Evolutionary conservation across 1,284 basidiomycete genomes (phyloP).

Genomic region (Cronartium ribicola): DNA sequence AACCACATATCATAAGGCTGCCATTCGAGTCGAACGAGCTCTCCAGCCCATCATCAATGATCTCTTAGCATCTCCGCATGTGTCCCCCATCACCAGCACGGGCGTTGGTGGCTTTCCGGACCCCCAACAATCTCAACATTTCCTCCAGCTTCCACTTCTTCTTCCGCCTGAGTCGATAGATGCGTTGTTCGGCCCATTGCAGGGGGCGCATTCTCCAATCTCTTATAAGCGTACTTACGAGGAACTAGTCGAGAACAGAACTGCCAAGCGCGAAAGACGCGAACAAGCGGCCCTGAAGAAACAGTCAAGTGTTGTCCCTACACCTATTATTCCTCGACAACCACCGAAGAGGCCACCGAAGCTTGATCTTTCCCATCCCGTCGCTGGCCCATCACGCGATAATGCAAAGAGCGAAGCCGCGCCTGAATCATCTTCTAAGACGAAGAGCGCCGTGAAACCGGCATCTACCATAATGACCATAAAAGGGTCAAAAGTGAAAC

Average conservation of each 20-base stretch:
- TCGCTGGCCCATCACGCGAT: not conserved
- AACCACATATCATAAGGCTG: conserved; percentile 68
- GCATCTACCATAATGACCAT: not conserved
- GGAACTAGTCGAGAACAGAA: conserved; percentile 25
- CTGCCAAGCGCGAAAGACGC: conserved; percentile 17
- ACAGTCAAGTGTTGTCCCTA: not conserved
- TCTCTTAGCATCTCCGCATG: conserved; percentile 51
- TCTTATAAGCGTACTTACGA: conserved; percentile 11
- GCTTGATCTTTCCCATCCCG: not conserved
- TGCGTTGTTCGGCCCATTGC: conserved; percentile 14
- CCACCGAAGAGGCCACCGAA: not conserved
- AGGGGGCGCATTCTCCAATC: not conserved
- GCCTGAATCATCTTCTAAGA: not conserved
- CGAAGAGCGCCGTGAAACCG: not conserved
- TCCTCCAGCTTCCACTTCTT: conserved; percentile 16
- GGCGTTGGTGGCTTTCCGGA: conserved; percentile 22
- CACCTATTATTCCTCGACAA: not conserved
- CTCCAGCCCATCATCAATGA: conserved; percentile 56
- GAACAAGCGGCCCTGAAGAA: conserved; percentile 1
- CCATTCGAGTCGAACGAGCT: conserved; percentile 64
- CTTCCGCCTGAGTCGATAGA: conserved; percentile 23
- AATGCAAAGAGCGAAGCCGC: not conserved
- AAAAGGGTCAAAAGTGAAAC: not conserved
- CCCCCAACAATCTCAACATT: conserved; percentile 23
- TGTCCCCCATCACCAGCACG: conserved; percentile 27